These are phyloP conservation scores for Alternaria triticina DNA, from an alignment of 2,329 filamentous ascomycete species.

Conservation along the genomic window DNA sequence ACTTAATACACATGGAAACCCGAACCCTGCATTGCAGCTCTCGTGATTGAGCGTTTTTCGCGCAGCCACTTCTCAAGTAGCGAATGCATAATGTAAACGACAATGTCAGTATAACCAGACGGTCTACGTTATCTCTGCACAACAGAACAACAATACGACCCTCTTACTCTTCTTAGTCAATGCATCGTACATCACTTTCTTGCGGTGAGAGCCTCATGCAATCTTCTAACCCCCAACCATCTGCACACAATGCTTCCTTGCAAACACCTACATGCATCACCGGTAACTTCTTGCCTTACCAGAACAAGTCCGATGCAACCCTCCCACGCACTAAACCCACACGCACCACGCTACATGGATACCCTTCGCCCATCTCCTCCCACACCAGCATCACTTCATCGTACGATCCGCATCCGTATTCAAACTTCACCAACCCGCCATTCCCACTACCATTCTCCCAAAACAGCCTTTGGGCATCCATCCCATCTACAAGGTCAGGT, in stretches of 20 bases:
- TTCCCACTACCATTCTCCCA: background rate
- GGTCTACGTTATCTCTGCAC: background rate
- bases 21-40: accelerated
- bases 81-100: background rate
- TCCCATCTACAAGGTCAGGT: background rate
- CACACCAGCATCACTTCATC: background rate
- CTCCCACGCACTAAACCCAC: background rate
- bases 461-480: background rate
- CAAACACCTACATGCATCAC: background rate
- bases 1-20: background rate
- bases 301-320: background rate
- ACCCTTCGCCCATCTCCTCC: background rate
- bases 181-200: background rate
- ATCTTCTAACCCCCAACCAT: background rate
- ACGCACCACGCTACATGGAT: background rate
- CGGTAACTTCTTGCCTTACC: background rate
- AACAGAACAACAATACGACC: background rate
- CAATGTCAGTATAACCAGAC: background rate
- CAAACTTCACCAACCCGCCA: background rate
- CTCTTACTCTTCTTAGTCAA: background rate
- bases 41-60: background rate
- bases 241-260: background rate
- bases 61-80: background rate
- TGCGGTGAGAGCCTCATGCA: background rate
- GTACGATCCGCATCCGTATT: background rate